phyloP scores from a whole-genome alignment of 2,329 filamentous ascomycete species.

The Monosporascus sp. region DNA sequence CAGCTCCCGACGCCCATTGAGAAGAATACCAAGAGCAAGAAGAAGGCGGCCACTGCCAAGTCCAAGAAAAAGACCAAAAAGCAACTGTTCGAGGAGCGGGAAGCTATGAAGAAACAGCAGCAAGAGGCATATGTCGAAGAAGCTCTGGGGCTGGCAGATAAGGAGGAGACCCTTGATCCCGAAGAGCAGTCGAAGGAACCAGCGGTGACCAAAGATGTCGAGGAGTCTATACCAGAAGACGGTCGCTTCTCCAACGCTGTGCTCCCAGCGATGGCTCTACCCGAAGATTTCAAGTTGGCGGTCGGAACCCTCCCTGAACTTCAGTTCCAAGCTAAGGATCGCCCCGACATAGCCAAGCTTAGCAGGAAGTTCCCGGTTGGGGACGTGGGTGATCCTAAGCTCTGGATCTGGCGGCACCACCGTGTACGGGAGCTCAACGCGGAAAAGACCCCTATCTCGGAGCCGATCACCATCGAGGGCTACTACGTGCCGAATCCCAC shows the following conservation, averaged over 20 bases:
- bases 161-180: conserved; percentile 28
- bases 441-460: conserved; percentile 22
- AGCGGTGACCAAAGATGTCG: conserved; percentile 21
- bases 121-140: conserved; percentile 44
- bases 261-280: conserved; percentile 39
- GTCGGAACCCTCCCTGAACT: conserved; percentile 41
- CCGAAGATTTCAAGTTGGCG: conserved; percentile 40
- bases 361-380: conserved; percentile 40
- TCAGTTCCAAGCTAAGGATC: conserved; percentile 38
- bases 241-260: conserved; percentile 45
- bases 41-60: conserved; percentile 45
- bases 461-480: conserved; percentile 47
- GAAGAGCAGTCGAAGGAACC: conserved; percentile 20
- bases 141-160: conserved; percentile 30
- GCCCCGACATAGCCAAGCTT: conserved; percentile 44
- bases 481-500: conserved; percentile 82
- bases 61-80: conserved; percentile 56
- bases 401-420: conserved; percentile 54
- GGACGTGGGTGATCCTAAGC: conserved; percentile 43
- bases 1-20: conserved; percentile 39
- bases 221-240: conserved; percentile 33
- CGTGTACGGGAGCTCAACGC: conserved; percentile 52
- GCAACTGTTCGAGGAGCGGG: conserved; percentile 28
- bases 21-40: conserved; percentile 44
- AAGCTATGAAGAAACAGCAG: conserved; percentile 62